phyloP scores from a whole-genome alignment of 106 monocot genomes.

The Amphibolis antarctica region DNA sequence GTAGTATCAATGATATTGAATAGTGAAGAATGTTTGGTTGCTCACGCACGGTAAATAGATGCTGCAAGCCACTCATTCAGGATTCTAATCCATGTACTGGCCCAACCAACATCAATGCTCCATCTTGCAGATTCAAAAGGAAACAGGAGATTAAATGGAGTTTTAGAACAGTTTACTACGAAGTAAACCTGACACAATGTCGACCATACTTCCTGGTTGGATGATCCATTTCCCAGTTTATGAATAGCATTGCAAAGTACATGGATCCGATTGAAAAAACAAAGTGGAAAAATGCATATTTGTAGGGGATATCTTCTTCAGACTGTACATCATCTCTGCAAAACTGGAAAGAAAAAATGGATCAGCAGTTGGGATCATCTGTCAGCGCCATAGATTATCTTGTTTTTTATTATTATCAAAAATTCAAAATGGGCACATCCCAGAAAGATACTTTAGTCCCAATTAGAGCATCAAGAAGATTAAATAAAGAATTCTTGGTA shows the following conservation, averaged over 20 bases:
- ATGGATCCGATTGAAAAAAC: conserved; percentile 65
- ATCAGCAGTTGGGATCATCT: neutral
- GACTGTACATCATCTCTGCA: conserved; percentile 15
- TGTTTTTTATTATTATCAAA: no score
- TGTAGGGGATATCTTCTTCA: conserved; percentile 57
- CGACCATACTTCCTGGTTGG: conserved; percentile 40
- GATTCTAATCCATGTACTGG: conserved; percentile 58
- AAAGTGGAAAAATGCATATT: conserved; percentile 51
- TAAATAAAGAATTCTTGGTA: neutral
- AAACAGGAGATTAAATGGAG: neutral
- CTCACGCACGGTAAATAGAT: conserved; percentile 51
- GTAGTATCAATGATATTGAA: neutral
- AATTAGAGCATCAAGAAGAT: no score
- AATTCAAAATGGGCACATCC: no score
- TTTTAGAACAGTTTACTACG: neutral
- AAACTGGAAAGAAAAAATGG: conserved; percentile 18
- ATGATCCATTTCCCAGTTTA: conserved; percentile 53
- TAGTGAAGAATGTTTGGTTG: conserved; percentile 9
- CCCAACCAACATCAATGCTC: conserved; percentile 80
- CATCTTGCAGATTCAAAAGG: conserved; percentile 30
- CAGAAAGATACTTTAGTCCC: no score
- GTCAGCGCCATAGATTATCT: no score
- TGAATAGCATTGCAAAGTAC: conserved; percentile 74
- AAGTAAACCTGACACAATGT: neutral
- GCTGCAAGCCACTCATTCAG: conserved; percentile 49